Evolutionary conservation across 75 land plant species (phyloP), one percentile per base, ranked within the genome.

Genomic region (Cupressus sempervirens): DNA sequence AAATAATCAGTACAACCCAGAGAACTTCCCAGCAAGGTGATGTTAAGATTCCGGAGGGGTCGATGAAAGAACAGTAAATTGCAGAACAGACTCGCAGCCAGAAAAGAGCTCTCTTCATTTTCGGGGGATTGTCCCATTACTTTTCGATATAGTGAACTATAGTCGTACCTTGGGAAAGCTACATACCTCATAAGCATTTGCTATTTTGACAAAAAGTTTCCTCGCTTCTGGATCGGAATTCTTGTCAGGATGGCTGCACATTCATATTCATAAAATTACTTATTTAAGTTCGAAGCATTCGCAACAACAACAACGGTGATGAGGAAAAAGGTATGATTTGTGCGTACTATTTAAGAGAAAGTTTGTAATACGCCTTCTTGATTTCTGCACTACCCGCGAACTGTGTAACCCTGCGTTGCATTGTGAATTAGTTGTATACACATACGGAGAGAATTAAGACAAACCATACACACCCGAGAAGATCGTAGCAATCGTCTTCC

Each of bases 361-460:
- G 94, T 88, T 98, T 98, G 94, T 98, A 98, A 81, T 98, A 98
- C 16, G 99, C 93, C 87, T 94, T 96, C 94, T 98, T 98, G 90
- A 98, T 96, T 82, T 96, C 97, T 13, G 98, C 89, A 18, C 94
- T 67, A 86, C 92, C 91, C 35, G 99, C 96, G 45, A 83, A 86
- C 85, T 94, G 96, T 56, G 95, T 85, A 72, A 98, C 91, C 80
- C 99, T 96, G 88, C 30, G 85, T 45, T 52, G 67, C 29, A 81
- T 88, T 35, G 26, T 14, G 72, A 15, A 53, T 58, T 68, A 50
- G 14, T 50, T 50, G 53, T 12, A 12, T 50, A 48, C 53, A 50
- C 3, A 50, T 13, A 50, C 13, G 3, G 15, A 50, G 80, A 50
- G 30, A 13, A 62, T 16, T 56, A 18, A n/a, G 3, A 29, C 23